phyloP scores from a whole-genome alignment of 768 basidiomycete genomes.

The Suillus subluteus region DNA sequence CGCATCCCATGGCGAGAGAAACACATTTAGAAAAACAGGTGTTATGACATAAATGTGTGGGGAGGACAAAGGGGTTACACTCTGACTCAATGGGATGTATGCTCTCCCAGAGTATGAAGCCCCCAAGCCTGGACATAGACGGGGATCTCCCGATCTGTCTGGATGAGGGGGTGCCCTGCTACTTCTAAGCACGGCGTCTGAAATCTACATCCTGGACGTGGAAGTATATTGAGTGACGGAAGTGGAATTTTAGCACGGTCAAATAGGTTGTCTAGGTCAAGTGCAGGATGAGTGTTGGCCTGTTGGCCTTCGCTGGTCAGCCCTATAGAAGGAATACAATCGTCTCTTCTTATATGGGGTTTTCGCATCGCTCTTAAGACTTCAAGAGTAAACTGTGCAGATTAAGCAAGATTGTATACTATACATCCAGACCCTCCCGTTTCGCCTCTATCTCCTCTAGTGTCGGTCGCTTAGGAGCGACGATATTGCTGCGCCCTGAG shows the following conservation, averaged over 20 bases:
- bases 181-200: not conserved
- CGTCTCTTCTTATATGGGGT: not conserved
- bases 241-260: not conserved
- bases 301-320: not conserved
- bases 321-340: not conserved
- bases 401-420: conserved; percentile 30
- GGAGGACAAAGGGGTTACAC: not conserved
- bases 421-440: conserved; percentile 28
- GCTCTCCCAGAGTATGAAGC: too few relatives aligned
- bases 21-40: not conserved
- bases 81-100: too few relatives aligned
- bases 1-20: not conserved
- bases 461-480: conserved; percentile 36
- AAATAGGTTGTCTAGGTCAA: not conserved
- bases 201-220: not conserved
- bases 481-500: conserved; percentile 55
- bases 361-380: conserved; percentile 6
- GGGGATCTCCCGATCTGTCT: not conserved
- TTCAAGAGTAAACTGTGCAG: conserved; percentile 22
- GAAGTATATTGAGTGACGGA: not conserved
- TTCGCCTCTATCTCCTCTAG: conserved; percentile 25
- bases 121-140: not conserved
- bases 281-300: not conserved
- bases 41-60: not conserved
- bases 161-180: too few relatives aligned